These are phyloP conservation scores for Dendrobium nobile DNA, from an alignment of 106 monocot genomes.

Conservation along the genomic window DNA sequence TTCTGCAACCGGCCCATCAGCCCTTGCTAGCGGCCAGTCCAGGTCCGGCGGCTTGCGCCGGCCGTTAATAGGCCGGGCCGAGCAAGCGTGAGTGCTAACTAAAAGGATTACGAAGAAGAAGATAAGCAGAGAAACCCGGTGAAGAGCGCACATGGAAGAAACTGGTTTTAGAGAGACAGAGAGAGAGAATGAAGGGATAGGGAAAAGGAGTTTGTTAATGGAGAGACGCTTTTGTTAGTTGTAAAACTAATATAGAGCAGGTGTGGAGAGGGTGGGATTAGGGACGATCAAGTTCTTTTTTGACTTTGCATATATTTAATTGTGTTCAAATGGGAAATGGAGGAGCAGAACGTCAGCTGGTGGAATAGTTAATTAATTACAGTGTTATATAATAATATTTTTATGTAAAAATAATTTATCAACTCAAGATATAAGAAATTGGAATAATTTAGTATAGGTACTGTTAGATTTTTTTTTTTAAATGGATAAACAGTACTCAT, in stretches of 20 bases:
- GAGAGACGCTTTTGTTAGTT: neutral
- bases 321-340: neutral
- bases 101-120: neutral
- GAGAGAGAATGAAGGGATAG: neutral
- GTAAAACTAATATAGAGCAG: slow-evolving; percentile 1
- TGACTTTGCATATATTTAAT: neutral
- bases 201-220: neutral
- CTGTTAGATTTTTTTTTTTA: no score
- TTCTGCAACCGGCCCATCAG: neutral
- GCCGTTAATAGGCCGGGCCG: neutral
- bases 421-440: no score
- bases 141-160: slow-evolving; percentile 4
- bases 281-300: neutral
- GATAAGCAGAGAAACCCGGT: neutral
- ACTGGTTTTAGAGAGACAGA: neutral
- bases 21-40: neutral
- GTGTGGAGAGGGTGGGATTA: neutral
- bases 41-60: neutral
- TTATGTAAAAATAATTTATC: no score
- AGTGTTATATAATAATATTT: neutral
- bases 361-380: neutral
- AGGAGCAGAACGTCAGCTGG: neutral
- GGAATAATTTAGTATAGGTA: no score
- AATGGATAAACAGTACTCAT: no score
- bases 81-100: neutral